phyloP scores from a whole-genome alignment of 1,284 basidiomycete genomes.

The Tylopilus microsporus region DNA sequence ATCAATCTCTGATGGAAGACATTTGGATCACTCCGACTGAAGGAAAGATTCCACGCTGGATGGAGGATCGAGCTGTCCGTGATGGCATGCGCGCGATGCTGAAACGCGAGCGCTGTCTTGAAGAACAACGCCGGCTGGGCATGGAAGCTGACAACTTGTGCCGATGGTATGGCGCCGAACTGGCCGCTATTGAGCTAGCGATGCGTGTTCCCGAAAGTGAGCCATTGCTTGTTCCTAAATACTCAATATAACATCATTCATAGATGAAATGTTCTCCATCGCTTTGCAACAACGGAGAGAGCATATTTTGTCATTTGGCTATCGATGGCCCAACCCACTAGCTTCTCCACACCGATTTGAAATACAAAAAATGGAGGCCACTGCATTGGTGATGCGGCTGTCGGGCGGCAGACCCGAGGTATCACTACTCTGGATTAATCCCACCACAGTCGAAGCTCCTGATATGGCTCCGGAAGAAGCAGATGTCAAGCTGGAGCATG shows the following conservation, averaged over 20 bases:
- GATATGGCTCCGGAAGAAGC: not conserved
- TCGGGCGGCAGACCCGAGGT: not conserved
- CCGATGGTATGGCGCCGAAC: conserved; percentile 17
- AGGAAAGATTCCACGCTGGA: conserved; percentile 28
- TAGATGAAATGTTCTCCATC: conserved; percentile 1
- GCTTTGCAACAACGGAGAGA: not conserved
- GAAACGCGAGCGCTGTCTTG: conserved; percentile 26
- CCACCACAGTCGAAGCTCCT: not conserved
- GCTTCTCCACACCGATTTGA: not conserved
- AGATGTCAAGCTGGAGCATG: not conserved
- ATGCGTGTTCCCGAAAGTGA: not conserved
- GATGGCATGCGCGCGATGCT: conserved; percentile 33
- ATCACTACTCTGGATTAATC: conserved; percentile 1
- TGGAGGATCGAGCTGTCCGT: conserved; percentile 29
- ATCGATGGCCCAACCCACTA: conserved; percentile 1
- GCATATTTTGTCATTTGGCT: not conserved
- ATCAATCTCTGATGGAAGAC: not conserved
- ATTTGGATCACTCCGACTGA: not conserved
- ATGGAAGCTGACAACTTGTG: conserved; percentile 17
- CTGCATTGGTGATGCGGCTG: not conserved
- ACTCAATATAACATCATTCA: not conserved
- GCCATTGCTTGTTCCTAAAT: not conserved
- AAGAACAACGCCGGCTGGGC: conserved; percentile 22
- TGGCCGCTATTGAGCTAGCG: conserved; percentile 18
- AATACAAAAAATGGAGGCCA: not conserved